A percentile compares a stretch with the other conserved stretches of the same genome.
These are phyloP conservation scores for Croton laevigatus DNA, from an alignment of 441 rosid species.

Conservation along the genomic window DNA sequence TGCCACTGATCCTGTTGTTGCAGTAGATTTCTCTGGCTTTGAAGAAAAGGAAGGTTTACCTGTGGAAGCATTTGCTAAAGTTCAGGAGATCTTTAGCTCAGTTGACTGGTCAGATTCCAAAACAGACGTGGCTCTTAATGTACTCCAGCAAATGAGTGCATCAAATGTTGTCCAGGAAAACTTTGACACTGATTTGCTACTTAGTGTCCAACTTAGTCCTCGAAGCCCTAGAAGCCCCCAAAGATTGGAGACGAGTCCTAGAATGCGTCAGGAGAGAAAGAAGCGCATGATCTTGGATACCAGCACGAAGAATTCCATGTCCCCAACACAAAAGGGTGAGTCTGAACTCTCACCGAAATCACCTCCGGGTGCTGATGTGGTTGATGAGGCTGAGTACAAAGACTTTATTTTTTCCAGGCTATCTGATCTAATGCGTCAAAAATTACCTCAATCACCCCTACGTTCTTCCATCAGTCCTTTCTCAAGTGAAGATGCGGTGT, in stretches of 20 bases:
- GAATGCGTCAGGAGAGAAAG: conserved; percentile 34
- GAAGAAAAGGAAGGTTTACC: conserved; percentile 90
- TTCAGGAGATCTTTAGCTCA: conserved; percentile 79
- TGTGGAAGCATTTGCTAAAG: conserved; percentile 85
- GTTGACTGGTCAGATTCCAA: conserved; percentile 75
- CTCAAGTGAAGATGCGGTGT: conserved; percentile 27
- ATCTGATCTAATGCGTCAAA: conserved; percentile 23
- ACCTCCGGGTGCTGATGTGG: conserved; percentile 28
- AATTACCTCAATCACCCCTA: conserved; percentile 27
- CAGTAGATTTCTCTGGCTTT: conserved; percentile 55
- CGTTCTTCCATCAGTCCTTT: conserved; percentile 27
- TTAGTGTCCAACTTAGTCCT: conserved; percentile 32
- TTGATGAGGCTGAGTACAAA: conserved; percentile 28
- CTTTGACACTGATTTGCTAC: conserved; percentile 30
- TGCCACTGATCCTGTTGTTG: conserved; percentile 58
- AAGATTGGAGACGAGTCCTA: conserved; percentile 38
- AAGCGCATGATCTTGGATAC: conserved; percentile 31
- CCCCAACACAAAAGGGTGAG: conserved; percentile 32
- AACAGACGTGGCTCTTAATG: conserved; percentile 66
- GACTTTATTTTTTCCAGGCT: conserved; percentile 25
- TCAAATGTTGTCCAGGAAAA: conserved; percentile 51
- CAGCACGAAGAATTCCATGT: conserved; percentile 30
- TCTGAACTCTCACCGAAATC: conserved; percentile 27
- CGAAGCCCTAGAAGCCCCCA: conserved; percentile 32
- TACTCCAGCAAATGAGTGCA: conserved; percentile 70